Conservation (phyloP, 352 stramenopile genomes). For the Vaucheria bursata region DNA sequence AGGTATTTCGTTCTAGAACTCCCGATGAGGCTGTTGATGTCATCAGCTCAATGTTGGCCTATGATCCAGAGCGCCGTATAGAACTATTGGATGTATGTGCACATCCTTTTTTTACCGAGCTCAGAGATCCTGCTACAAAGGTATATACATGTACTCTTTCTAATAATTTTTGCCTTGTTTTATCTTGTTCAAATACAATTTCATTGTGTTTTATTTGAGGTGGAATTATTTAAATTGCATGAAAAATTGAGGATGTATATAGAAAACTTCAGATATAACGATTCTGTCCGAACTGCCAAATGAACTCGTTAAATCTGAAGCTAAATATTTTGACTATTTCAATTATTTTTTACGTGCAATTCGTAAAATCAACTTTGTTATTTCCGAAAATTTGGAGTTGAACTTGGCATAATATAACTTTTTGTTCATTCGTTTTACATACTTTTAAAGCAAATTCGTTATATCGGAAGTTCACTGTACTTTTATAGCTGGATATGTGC, state of each 20-base stretch:
- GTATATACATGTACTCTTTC: neutral
- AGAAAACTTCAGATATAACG: neutral
- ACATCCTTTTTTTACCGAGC: constrained; percentile 97
- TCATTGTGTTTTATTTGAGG: neutral
- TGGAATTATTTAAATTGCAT: neutral
- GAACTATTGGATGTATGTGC: constrained; percentile 63
- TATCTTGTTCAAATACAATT: neutral
- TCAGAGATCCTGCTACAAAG: constrained; percentile 63
- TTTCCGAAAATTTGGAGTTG: too few relatives aligned
- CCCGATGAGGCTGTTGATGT: constrained; percentile 89
- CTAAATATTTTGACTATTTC: neutral
- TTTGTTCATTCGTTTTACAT: neutral
- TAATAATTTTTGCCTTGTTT: neutral
- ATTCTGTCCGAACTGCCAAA: neutral
- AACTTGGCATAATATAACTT: neutral
- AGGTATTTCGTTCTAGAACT: constrained; percentile 65
- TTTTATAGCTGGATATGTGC: neutral
- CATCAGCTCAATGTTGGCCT: constrained; percentile 91
- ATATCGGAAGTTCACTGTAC: too few relatives aligned
- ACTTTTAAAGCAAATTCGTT: neutral
- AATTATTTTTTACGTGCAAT: too few relatives aligned
- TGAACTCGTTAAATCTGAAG: neutral
- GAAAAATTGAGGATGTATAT: neutral
- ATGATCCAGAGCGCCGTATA: constrained; percentile 82
- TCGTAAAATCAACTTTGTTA: too few relatives aligned